Evolutionary conservation across 805 yeast species (phyloP).

Genomic region (Candida maesae): DNA sequence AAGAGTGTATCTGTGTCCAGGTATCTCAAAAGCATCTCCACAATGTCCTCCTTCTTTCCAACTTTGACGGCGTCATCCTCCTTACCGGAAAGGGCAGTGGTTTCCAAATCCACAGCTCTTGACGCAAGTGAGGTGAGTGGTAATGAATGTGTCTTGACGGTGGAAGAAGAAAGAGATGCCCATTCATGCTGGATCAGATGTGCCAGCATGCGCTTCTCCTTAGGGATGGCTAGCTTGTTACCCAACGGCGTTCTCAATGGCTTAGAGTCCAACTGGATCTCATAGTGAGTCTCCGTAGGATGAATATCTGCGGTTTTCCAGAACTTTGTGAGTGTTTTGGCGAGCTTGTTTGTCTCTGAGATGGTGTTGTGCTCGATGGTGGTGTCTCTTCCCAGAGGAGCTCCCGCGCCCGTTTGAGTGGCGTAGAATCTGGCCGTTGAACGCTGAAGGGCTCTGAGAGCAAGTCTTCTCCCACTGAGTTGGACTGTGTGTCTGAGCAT

Average conservation of each 20-base stretch:
- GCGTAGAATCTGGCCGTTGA: conserved; percentile 1
- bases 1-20: conserved; percentile 92
- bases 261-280: conserved; percentile 67
- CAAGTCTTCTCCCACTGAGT: too few relatives aligned
- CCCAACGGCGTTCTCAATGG: conserved; percentile 86
- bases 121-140: conserved; percentile 88
- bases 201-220: conserved; percentile 57
- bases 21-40: conserved; percentile 65
- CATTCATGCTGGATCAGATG: conserved; percentile 82
- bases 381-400: conserved; percentile 1
- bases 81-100: conserved; percentile 35
- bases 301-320: conserved; percentile 71
- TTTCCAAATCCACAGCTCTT: conserved; percentile 74
- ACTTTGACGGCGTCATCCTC: conserved; percentile 54
- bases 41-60: conserved; percentile 54
- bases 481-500: not conserved
- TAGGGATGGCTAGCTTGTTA: conserved; percentile 60
- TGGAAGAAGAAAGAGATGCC: conserved; percentile 63
- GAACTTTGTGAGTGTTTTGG: conserved; percentile 66
- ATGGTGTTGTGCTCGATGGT: conserved; percentile 11
- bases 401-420: conserved; percentile 1
- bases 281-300: conserved; percentile 31
- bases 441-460: not conserved
- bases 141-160: conserved; percentile 70
- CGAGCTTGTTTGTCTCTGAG: conserved; percentile 60